phyloP scores from a whole-genome alignment of 2,329 filamentous ascomycete genomes.

The Cladosporium cucumerinum region DNA sequence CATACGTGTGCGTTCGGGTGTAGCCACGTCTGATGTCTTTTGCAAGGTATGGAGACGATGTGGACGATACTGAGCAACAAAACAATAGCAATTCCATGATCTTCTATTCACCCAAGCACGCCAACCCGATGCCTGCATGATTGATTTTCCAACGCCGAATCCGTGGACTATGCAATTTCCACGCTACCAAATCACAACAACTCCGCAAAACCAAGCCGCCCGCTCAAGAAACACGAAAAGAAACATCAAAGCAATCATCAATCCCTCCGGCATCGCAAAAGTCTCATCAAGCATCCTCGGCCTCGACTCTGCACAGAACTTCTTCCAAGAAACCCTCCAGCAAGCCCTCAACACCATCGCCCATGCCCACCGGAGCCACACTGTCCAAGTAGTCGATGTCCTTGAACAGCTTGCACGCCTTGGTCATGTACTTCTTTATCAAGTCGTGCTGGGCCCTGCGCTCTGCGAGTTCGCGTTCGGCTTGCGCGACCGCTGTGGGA shows the following conservation, averaged over 20 bases:
- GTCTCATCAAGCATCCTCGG: constrained; percentile 61
- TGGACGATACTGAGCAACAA: too few species aligned
- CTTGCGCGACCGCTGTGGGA: constrained; percentile 37
- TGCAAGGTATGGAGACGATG: background rate
- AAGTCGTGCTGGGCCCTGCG: constrained; percentile 61
- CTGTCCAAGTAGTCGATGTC: constrained; percentile 89
- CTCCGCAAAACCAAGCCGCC: background rate
- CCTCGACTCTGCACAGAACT: constrained; percentile 86
- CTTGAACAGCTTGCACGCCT: constrained; percentile 76
- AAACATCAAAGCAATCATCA: background rate
- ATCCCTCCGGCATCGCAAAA: background rate
- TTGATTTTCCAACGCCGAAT: background rate
- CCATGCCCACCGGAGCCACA: constrained; percentile 87
- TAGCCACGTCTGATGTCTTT: background rate
- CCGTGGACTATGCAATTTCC: background rate
- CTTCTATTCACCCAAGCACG: background rate
- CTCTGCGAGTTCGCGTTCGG: constrained; percentile 17
- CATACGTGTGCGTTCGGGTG: background rate
- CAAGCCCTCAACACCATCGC: constrained; percentile 81
- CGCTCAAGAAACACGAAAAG: background rate
- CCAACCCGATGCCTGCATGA: background rate
- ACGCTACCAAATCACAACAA: background rate
- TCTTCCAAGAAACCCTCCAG: constrained; percentile 91
- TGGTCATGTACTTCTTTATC: constrained; percentile 74
- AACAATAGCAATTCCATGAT: background rate